Evolutionary conservation across 257 asterid species (phyloP).

Genomic region (Fraxinus quadrangulata): DNA sequence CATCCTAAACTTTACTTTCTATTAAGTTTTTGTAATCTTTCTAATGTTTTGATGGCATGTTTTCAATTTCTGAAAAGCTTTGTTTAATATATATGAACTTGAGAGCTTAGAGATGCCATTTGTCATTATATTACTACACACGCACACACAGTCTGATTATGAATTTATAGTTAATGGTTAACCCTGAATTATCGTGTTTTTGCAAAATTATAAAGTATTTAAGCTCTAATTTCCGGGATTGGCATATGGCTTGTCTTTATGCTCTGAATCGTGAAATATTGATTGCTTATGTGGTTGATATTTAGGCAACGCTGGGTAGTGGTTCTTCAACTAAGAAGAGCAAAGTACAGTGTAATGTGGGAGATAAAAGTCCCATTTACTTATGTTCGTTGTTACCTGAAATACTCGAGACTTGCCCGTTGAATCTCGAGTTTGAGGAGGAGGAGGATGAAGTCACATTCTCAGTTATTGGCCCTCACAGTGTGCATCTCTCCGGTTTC

Average conservation of each 20-base stretch:
- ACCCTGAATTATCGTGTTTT: neutral
- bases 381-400: slow-evolving; percentile 76
- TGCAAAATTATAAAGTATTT: slow-evolving; percentile 14
- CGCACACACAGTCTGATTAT: neutral
- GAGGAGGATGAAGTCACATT: slow-evolving; percentile 84
- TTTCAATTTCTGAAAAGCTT: neutral
- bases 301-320: slow-evolving; percentile 78
- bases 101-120: slow-evolving; percentile 3
- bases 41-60: neutral
- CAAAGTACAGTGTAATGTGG: slow-evolving; percentile 75
- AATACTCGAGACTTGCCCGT: slow-evolving; percentile 63
- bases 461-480: slow-evolving; percentile 65
- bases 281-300: slow-evolving; percentile 7
- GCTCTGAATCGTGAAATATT: neutral
- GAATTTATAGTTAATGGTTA: neutral
- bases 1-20: neutral
- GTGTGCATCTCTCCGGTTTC: slow-evolving; percentile 86
- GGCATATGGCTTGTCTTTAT: neutral
- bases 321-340: slow-evolving; percentile 62
- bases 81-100: neutral
- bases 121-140: neutral
- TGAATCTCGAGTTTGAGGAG: slow-evolving; percentile 88
- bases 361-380: slow-evolving; percentile 70
- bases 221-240: neutral
- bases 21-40: neutral